phyloP scores from a whole-genome alignment of 768 basidiomycete genomes.

The Podaxis sp. region DNA sequence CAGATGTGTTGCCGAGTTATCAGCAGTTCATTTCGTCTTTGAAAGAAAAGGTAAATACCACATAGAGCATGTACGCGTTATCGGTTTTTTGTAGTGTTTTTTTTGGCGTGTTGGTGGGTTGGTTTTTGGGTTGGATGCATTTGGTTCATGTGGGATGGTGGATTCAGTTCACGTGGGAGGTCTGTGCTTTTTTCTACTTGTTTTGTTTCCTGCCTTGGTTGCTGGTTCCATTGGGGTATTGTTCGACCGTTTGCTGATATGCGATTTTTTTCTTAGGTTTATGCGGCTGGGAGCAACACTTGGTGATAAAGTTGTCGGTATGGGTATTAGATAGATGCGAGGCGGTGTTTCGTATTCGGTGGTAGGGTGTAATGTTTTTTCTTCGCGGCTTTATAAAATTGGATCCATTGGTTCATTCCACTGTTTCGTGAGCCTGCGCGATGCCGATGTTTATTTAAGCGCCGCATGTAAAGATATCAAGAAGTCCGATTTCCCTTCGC shows the following conservation, averaged over 20 bases:
- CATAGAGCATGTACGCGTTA: constrained; percentile 17
- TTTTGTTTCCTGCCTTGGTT: background rate
- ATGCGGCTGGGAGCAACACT: constrained; percentile 25
- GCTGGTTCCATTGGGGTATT: background rate
- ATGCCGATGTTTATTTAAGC: too few species aligned
- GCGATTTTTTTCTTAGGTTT: constrained; percentile 25
- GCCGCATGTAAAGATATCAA: too few species aligned
- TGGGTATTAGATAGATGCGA: background rate
- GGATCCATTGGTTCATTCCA: background rate
- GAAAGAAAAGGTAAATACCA: constrained; percentile 77
- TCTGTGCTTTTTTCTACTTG: background rate
- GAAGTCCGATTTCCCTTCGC: too few species aligned
- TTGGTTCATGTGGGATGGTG: background rate
- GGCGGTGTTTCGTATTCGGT: background rate
- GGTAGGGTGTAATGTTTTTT: background rate
- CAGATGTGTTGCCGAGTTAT: constrained; percentile 93
- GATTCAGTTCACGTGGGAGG: background rate
- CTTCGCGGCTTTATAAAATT: background rate
- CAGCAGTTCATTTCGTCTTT: constrained; percentile 89
- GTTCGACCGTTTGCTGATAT: background rate
- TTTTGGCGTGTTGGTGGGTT: background rate
- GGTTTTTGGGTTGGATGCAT: background rate
- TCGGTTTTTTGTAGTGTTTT: background rate
- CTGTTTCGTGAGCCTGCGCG: background rate
- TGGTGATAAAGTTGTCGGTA: constrained; percentile 9